Evolutionary conservation across 306 rosid genomes (phyloP).

Genomic region (Citrullus amarus): DNA sequence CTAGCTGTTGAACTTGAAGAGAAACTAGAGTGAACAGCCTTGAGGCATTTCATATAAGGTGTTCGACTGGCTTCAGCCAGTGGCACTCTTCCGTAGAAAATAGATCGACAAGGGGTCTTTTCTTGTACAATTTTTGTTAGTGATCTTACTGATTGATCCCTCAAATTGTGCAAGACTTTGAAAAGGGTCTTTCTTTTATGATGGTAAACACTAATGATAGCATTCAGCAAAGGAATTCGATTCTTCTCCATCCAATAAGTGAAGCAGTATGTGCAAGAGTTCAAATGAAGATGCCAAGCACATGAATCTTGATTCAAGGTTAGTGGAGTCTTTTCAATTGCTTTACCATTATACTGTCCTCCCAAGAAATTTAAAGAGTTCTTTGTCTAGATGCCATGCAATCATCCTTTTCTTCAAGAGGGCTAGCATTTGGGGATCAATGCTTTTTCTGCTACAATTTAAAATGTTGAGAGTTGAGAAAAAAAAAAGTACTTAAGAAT

Average conservation of each 20-base stretch:
- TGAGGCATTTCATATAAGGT: neutral
- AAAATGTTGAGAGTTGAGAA: neutral
- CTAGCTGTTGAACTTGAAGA: neutral
- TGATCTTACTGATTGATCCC: neutral
- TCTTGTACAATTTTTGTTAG: neutral
- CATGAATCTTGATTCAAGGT: neutral
- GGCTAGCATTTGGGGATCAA: neutral
- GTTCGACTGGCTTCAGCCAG: neutral
- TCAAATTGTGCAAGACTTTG: neutral
- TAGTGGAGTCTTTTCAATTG: neutral
- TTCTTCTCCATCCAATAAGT: neutral
- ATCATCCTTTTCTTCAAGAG: neutral
- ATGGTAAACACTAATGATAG: neutral
- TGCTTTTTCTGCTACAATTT: neutral
- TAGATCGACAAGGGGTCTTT: neutral
- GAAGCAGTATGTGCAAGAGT: neutral
- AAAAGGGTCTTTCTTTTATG: neutral
- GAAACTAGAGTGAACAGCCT: neutral
- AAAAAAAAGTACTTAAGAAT: neutral
- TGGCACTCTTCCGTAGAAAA: neutral
- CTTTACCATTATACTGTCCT: neutral
- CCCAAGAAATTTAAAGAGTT: neutral
- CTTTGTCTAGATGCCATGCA: neutral
- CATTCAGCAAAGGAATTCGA: neutral
- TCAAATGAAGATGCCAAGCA: conserved; percentile 1